Evolutionary conservation across 2,329 filamentous ascomycete genomes (phyloP), one percentile per base, ranked within the genome.

Genomic region (Talaromyces sp.): DNA sequence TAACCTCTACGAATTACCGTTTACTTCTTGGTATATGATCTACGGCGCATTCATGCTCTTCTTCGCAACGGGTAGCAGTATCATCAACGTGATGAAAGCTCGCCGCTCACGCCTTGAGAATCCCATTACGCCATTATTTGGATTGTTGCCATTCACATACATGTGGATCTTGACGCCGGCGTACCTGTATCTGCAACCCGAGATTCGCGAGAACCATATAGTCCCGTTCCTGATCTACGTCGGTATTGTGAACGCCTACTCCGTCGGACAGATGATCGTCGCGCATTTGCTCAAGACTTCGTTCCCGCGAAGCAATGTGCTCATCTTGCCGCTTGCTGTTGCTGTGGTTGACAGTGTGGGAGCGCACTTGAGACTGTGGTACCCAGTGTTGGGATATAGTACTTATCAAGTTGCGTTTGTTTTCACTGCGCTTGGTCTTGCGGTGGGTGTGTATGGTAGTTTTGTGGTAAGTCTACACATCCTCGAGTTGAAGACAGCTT

Each of bases 251-350:
- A 98, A 98, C 75, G 93, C 95, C 67, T 98, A 97, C 82, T 91
- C 90, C 60, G 94, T 98, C 65, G 94, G 94, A 7, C 90, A 93
- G 76, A 97, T 98, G 82, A 98, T 98, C 79, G 92, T 92, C 50
- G 93, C 93, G 0, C 95, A 99, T 78, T 84, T 99, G 22, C 92
- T 94, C 66, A 91, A 94, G 78, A 86, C 91, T 48, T 85, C 85
- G 13, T 99, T 97, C 81, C 95, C 95, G 6, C 96, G 94, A 83
- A 88, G 88, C 78, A 98, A 98, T 77, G 87, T 97, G 19, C 83
- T 98, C 57, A 85, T 89, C 48, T 77, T 93, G 24, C 94, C 94
- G 0, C 83, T 99, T 24, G 84, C 87, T 35, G 88, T 88, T 70
- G 94, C 89, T 65, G 90, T 97, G 19, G 73, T 91, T 67, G 95